Base-by-base conservation (phyloP, 306 rosid species). In the Prunus mongolica region DNA sequence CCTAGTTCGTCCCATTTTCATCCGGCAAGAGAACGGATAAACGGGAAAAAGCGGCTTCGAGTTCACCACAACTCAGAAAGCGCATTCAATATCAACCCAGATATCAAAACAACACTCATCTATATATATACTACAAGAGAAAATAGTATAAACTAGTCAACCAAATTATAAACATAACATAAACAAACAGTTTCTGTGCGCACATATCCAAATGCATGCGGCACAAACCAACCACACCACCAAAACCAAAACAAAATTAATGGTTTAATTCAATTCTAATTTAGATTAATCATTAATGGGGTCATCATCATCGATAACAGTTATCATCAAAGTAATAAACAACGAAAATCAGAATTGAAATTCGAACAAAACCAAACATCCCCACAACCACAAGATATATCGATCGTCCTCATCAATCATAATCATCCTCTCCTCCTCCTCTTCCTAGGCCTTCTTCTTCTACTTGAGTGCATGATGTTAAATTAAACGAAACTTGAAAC, bases 11-110 rank as follows among this genome's bases (percentile, higher is more conserved):
- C 44, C 44, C 44, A 81, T 72, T 81, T 88, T 65, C 76, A 85
- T 87, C 96, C 88, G 91, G 93, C 93, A 89, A 85, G 91, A 67
- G 69, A 86, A 83, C 92, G 87, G 89, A 85, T 82, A 90, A 88
- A 73, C 88, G 70, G 96, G 90, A 76, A 82, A 91, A 89, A 84
- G 89, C 61, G 76, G 83, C 88, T 88, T 88, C 90, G 92, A 93
- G 91, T 87, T 86, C 93, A 82, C 77, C 85, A 84, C 90, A 90
- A 80, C 73, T 83, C 79, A 86, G 86, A 88, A 88, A 87, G 90
- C 75, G 78, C 75, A 76, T 74, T 86, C 72, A 82, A 72, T 69
- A 77, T 74, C 67, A 83, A 75, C 82, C 86, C 84, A 65, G 85
- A 84, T 75, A 76, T 52, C 49, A 52, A 20, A 74, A 83, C 78